These are phyloP conservation scores for Carallia brachiata DNA, from an alignment of 345 rosid genomes.

Conservation along the genomic window DNA sequence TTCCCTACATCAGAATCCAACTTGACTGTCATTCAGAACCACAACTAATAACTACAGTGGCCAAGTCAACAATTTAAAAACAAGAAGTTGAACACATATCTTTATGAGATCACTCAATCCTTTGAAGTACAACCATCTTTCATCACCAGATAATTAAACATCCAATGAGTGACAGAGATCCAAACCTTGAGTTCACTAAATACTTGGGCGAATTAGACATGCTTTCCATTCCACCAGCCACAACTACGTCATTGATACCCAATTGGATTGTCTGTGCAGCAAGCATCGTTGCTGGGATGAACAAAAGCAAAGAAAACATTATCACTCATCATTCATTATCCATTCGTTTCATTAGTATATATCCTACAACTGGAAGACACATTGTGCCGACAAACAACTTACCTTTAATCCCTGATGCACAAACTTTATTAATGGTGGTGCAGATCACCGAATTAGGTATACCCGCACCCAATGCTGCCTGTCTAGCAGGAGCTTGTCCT, in stretches of 20 bases:
- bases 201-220: slow-evolving; percentile 96
- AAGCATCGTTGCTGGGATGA: slow-evolving; percentile 71
- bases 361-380: neutral
- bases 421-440: slow-evolving; percentile 35
- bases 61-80: no score
- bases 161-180: slow-evolving; percentile 4
- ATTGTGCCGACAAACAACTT: neutral
- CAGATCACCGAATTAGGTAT: slow-evolving; percentile 30
- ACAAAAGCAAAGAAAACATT: neutral
- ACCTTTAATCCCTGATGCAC: slow-evolving; percentile 37
- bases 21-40: no score
- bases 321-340: neutral
- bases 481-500: slow-evolving; percentile 99
- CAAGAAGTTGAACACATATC: no score
- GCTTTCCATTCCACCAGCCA: slow-evolving; percentile 99
- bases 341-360: neutral
- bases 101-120: neutral
- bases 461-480: slow-evolving; percentile 86
- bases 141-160: neutral
- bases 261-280: slow-evolving; percentile 92
- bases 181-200: slow-evolving; percentile 80
- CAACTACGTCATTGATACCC: slow-evolving; percentile 83
- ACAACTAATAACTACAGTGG: no score
- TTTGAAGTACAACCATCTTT: neutral
- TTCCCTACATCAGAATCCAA: no score